Conservation (phyloP, 73 alveolate species). For the Vitrella brassicaformis region DNA sequence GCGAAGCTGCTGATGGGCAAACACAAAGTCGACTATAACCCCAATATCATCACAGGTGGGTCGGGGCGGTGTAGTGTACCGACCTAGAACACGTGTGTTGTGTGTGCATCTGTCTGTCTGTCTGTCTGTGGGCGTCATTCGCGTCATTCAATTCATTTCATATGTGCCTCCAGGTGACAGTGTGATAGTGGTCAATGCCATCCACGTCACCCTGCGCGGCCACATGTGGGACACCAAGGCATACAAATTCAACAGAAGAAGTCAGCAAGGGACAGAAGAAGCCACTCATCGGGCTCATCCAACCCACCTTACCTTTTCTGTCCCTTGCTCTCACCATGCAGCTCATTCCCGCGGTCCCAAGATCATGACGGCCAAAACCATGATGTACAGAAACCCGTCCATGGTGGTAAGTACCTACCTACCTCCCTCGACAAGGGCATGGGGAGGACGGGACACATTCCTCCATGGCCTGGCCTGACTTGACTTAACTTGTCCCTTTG, state of each 20-base stretch:
- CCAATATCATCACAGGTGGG: too few relatives aligned
- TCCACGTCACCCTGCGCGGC: slow-evolving; percentile 19
- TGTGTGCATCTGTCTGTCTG: too few relatives aligned
- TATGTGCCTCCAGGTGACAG: slow-evolving; percentile 7
- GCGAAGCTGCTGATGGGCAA: not conserved
- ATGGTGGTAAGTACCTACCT: slow-evolving; percentile 12
- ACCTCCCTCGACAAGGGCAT: too few relatives aligned
- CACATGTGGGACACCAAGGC: slow-evolving; percentile 34
- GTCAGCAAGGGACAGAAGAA: not conserved
- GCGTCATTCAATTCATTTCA: too few relatives aligned
- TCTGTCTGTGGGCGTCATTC: too few relatives aligned
- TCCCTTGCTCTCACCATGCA: not conserved
- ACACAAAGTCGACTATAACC: not conserved
- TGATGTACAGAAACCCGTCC: slow-evolving; percentile 30
- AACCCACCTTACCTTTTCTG: too few relatives aligned
- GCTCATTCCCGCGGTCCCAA: not conserved
- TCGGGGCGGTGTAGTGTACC: too few relatives aligned
- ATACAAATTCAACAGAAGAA: slow-evolving; percentile 3
- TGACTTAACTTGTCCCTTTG: not conserved
- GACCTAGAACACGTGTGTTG: too few relatives aligned
- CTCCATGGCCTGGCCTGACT: not conserved
- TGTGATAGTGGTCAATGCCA: slow-evolving; percentile 30
- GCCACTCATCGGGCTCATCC: too few relatives aligned
- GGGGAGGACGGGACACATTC: too few relatives aligned
- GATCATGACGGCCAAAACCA: slow-evolving; percentile 12